Percentiles rank a stretch among this genome's conserved stretches.
Conservation (phyloP, 2,329 filamentous ascomycete genomes). For the Paecilomyces formosus region DNA sequence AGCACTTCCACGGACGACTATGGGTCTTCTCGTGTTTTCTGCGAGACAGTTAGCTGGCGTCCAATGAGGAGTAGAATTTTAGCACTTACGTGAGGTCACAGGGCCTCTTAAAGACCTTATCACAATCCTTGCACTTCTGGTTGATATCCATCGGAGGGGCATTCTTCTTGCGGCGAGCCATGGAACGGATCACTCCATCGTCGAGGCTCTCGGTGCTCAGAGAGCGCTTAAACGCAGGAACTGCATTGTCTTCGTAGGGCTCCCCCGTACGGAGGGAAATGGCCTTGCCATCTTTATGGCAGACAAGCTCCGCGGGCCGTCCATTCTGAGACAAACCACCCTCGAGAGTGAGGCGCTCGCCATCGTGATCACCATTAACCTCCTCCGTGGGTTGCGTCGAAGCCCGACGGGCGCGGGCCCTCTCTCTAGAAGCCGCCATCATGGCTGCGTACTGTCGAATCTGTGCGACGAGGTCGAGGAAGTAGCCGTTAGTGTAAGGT, state of each 20-base stretch:
- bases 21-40: conserved; percentile 96
- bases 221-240: conserved; percentile 44
- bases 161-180: conserved; percentile 94
- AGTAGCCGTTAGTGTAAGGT: conserved; percentile 93
- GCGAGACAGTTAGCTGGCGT: conserved; percentile 5
- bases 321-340: conserved; percentile 78
- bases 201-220: conserved; percentile 54
- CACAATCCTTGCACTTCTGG: conserved; percentile 74
- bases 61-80: neutral
- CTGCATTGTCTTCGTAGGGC: conserved; percentile 45
- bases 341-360: conserved; percentile 69
- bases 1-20: conserved; percentile 92
- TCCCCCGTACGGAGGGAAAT: conserved; percentile 69
- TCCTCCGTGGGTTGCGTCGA: conserved; percentile 25
- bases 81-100: conserved; percentile 71
- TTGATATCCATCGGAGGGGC: conserved; percentile 76
- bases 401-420: conserved; percentile 48
- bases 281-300: conserved; percentile 70
- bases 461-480: conserved; percentile 92
- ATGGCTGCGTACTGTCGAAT: conserved; percentile 83
- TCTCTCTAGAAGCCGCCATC: conserved; percentile 66
- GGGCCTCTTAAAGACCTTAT: conserved; percentile 91
- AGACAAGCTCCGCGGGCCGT: conserved; percentile 74
- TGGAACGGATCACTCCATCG: conserved; percentile 81
- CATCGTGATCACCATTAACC: conserved; percentile 48